Evolutionary conservation across 164 flowering plant genomes (phyloP), one percentile per base, ranked within the genome.

Genomic region (Vitis cinerea): DNA sequence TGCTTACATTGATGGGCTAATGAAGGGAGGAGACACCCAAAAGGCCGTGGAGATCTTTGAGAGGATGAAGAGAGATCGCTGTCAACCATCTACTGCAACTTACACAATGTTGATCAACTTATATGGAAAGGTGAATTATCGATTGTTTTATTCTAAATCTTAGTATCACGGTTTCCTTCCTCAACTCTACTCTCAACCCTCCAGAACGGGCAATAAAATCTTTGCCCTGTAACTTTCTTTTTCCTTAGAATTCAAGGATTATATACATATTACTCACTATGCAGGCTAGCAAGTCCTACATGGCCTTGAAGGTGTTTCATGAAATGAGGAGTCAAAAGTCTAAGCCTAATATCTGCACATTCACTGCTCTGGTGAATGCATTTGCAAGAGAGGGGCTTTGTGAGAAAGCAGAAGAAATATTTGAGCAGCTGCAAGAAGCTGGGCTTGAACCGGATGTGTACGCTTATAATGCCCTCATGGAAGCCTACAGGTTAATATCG

Each of bases 361-460:
- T 86, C 78, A 91, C 97, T 50, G 95, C 91, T 66, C 66, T 93
- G 67, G 81, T 93, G 44, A 93, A 91, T 79, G 98, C 95, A 74
- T 90, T 87, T 87, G 98, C 97, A 57, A 88, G 92, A 67, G 95
- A 84, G 60, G 97, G 97, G 51, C 89, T 86, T 5, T 93, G 94
- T 80, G 95, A 91, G 79, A 93, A 91, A 79, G 98, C 98, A 14
- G 97, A 93, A 77, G 94, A 91, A 74, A 66, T 87, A 62, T 93
- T 93, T 75, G 97, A 93, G 82, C 85, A 83, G 78, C 69, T 93
- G 75, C 97, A 93, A 78, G 90, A 88, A 81, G 90, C 85, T 61
- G 97, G 98, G 10, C 77, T 67, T 72, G 98, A 93, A 78, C 98
- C 95, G 72, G 98, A 93, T 81, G 97, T 91, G n/a, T 93, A 93